Conservation (phyloP, 768 basidiomycete species). For the Rhodotorula paludigena region DNA sequence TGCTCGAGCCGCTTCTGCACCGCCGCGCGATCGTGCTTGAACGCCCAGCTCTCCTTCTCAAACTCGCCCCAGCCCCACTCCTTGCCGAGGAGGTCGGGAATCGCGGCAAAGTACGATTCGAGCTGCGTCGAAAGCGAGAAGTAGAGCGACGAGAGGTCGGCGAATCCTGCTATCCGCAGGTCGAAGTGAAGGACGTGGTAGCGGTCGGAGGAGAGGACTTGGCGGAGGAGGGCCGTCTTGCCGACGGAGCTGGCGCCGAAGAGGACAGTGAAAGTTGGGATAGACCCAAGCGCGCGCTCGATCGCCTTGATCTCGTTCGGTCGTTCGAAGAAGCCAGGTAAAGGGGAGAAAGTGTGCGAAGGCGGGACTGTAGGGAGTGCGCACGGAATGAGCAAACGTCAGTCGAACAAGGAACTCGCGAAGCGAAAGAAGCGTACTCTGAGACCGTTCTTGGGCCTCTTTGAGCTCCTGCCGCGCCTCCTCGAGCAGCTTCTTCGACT, state of each 20-base stretch:
- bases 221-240: slow-evolving; percentile 75
- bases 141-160: slow-evolving; percentile 69
- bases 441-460: slow-evolving; percentile 61
- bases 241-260: slow-evolving; percentile 56
- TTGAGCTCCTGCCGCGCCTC: slow-evolving; percentile 70
- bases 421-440: slow-evolving; percentile 45
- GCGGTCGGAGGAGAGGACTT: slow-evolving; percentile 62
- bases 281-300: slow-evolving; percentile 49
- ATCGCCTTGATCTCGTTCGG: slow-evolving; percentile 63
- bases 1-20: slow-evolving; percentile 61
- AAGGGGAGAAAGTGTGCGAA: slow-evolving; percentile 65
- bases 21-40: slow-evolving; percentile 67
- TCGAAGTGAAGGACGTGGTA: slow-evolving; percentile 58
- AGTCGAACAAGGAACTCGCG: no score
- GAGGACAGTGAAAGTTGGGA: slow-evolving; percentile 12
- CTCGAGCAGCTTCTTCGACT: slow-evolving; percentile 68
- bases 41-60: slow-evolving; percentile 61
- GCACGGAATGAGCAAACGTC: slow-evolving; percentile 49
- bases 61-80: slow-evolving; percentile 54
- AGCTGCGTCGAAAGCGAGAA: slow-evolving; percentile 69
- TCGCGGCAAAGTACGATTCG: slow-evolving; percentile 69
- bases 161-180: slow-evolving; percentile 56
- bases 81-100: slow-evolving; percentile 61
- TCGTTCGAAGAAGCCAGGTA: slow-evolving; percentile 69
- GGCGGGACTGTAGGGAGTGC: slow-evolving; percentile 49